Base-by-base conservation (phyloP, 1,284 basidiomycete species). In the Trametes pubescens region DNA sequence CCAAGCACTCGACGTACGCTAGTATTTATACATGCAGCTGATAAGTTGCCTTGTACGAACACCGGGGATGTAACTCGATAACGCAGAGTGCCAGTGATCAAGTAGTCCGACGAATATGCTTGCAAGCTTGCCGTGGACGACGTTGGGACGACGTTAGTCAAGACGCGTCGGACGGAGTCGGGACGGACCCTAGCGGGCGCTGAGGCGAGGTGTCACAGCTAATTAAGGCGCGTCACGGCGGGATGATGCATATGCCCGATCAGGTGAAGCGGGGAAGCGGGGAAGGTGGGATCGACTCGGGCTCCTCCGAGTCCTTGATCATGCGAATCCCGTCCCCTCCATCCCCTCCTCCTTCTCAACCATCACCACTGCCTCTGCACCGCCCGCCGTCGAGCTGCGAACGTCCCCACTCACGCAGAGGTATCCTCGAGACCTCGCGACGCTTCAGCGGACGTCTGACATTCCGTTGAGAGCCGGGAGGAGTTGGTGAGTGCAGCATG, bases 121-220 rank as follows among this genome's bases (percentile, higher is more conserved):
- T 8, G 29, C 29, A 32, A 3, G 29, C 29, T 32, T 8, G 29
- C n/a, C n/a, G n/a, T n/a, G n/a, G n/a, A n/a, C n/a, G n/a, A n/a
- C n/a, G n/a, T n/a, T n/a, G n/a, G n/a, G n/a, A n/a, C 29, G 29
- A 32, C 29, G 8, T 32, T 32, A 8, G 4, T 32, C 29, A 32
- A 32, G 29, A 8, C 29, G 29, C 29, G 29, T 32, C 29, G 29
- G 29, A 8, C 29, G 8, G 29, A 32, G 4, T 4, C 29, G 29
- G 29, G 8, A 32, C 29, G 29, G 4, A 8, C 29, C 29, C 3
- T 3, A 29, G n/a, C 26, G 32, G 7, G 49, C 4, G 7, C 7
- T 18, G 49, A 51, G 29, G 49, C 49, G 26, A 34, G 29, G 11
- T 21, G 49, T 51, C 49, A 51, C 49, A 51, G 18, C 49, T 51